phyloP scores from a whole-genome alignment of 441 rosid species.

The Macaranga tanarius region DNA sequence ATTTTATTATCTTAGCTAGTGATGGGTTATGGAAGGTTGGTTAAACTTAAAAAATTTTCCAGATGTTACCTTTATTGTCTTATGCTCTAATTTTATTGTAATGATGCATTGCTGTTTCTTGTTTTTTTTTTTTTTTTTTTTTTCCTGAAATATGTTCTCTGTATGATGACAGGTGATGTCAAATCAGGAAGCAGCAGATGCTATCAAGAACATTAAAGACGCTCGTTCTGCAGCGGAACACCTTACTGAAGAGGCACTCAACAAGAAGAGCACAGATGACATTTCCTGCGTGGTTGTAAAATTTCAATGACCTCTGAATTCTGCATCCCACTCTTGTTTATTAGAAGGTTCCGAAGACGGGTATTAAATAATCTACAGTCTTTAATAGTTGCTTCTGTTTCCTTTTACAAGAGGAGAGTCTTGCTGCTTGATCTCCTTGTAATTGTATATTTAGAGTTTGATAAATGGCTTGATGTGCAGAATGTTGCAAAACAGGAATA shows the following conservation, averaged over 20 bases:
- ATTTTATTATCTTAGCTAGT: slow-evolving; percentile 75
- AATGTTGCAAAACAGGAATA: background rate
- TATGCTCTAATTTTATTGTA: background rate
- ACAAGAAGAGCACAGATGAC: slow-evolving; percentile 72
- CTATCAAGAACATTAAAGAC: slow-evolving; percentile 64
- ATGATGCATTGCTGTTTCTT: background rate
- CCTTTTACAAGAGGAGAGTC: background rate
- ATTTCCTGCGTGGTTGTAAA: slow-evolving; percentile 80
- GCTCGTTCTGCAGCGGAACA: slow-evolving; percentile 75
- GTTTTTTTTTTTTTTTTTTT: too few relatives aligned
- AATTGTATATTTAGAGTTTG: background rate
- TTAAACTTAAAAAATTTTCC: background rate
- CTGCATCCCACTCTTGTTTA: background rate
- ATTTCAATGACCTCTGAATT: slow-evolving; percentile 38
- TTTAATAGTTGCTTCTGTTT: background rate
- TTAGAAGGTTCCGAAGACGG: background rate
- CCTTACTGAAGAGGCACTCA: slow-evolving; percentile 75
- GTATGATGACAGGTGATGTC: slow-evolving; percentile 63
- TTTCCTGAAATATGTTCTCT: background rate
- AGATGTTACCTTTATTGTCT: background rate
- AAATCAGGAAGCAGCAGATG: slow-evolving; percentile 79
- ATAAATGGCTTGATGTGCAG: background rate
- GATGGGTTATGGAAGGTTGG: slow-evolving; percentile 93
- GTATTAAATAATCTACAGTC: background rate
- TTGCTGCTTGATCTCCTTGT: background rate